Evolutionary conservation across 2,329 filamentous ascomycete species (phyloP).

Genomic region (Apiospora koreana): DNA sequence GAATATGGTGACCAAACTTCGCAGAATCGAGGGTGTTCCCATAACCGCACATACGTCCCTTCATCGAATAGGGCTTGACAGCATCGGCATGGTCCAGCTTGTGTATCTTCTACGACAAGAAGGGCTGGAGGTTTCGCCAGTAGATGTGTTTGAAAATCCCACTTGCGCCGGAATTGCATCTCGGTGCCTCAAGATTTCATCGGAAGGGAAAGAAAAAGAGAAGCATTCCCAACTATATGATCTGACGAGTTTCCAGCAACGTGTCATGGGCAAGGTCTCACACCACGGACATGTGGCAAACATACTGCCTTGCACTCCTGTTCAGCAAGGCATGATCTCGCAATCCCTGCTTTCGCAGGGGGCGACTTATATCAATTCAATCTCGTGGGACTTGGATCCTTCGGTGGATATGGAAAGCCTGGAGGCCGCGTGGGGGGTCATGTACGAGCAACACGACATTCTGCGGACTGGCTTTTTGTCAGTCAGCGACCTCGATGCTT

Average conservation of each 20-base stretch:
- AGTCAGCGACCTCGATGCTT: slow-evolving; percentile 56
- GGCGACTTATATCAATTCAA: slow-evolving; percentile 73
- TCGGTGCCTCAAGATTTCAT: neutral
- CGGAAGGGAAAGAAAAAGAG: neutral
- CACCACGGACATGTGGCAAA: slow-evolving; percentile 46
- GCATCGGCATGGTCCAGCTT: slow-evolving; percentile 82
- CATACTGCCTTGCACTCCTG: slow-evolving; percentile 74
- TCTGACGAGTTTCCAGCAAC: slow-evolving; percentile 38
- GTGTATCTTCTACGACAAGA: slow-evolving; percentile 65
- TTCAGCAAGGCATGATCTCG: slow-evolving; percentile 79
- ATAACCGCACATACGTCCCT: slow-evolving; percentile 70
- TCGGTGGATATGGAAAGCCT: slow-evolving; percentile 43
- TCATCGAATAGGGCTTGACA: slow-evolving; percentile 87
- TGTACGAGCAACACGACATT: slow-evolving; percentile 64
- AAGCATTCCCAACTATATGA: slow-evolving; percentile 33
- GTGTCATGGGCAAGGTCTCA: slow-evolving; percentile 32
- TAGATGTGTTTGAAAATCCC: slow-evolving; percentile 71
- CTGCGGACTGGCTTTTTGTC: slow-evolving; percentile 74
- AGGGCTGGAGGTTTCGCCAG: slow-evolving; percentile 61
- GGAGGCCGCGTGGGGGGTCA: slow-evolving; percentile 57
- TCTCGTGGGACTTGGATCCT: slow-evolving; percentile 53
- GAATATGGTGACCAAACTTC: slow-evolving; percentile 58
- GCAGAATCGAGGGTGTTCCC: slow-evolving; percentile 46
- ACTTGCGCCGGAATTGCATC: slow-evolving; percentile 40
- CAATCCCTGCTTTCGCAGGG: slow-evolving; percentile 71